Base-by-base conservation (phyloP, 805 yeast genomes). In the Nakazawaea anatomiae region DNA sequence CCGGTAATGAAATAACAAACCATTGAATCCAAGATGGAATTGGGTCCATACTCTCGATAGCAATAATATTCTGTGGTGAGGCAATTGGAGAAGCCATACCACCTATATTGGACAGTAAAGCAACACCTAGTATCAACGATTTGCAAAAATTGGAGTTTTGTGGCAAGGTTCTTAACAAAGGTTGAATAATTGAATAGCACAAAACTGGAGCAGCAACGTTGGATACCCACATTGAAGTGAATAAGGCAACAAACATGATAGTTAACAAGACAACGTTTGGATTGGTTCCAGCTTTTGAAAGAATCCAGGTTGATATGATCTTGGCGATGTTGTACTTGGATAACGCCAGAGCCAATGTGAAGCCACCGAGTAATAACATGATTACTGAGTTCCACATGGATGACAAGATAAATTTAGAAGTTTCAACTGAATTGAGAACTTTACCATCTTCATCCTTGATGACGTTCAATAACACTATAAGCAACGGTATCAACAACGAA, bases 81-180 rank as follows among this genome's bases (percentile, higher is more conserved):
- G 97, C 91, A 61, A 92, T 92, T 6, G 99, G 99, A 4, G 96
- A 89, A 0, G 96, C 86, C 96, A 91, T 92, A 57, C 99, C 99
- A 27, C 96, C 98, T 45, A 92, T 73, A 63, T 92, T 89, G 6
- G 96, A 86, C 1, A 98, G 95, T 51, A 92, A 71, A 0, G 98
- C 98, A 58, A 92, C 87, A 42, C 97, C 98, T 44, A 92, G 69
- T 47, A 92, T 86, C 58, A 92, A 73, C 1, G 96, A 89, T 62
- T 88, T 85, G 6, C 88, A 87, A 60, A 89, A 89, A 4, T 82
- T 76, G 27, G 91, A 84, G 10, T 82, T 82, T 46, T 86, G 81
- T 25, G 96, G 95, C 42, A 91, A 70, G 0, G 95, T 88, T 60
- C 96, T 77, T 57, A 92, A 71, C 27, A 92, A 72, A 0, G 98